Conservation (phyloP, 1,284 basidiomycete genomes). For the Ustilago curta region DNA sequence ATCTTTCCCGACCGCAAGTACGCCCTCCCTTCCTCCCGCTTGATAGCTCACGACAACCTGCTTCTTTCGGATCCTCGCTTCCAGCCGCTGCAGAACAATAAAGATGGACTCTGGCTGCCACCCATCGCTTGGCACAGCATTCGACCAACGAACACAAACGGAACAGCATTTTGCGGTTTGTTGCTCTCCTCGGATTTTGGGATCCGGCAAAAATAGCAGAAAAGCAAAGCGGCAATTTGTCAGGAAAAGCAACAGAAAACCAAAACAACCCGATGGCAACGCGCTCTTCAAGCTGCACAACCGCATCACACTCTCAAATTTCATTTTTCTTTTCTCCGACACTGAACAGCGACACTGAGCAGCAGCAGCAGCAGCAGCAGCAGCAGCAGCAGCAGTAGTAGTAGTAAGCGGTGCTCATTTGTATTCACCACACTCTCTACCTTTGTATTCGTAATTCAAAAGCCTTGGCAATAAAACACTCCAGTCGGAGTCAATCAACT, state of each 20-base stretch:
- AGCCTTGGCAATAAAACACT: not conserved
- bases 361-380: too few species aligned
- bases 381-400: too few species aligned
- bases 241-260: constrained; percentile 2
- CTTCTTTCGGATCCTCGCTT: not conserved
- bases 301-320: not conserved
- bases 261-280: not conserved
- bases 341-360: too few species aligned
- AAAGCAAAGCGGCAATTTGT: constrained; percentile 2
- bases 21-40: not conserved
- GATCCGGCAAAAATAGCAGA: constrained; percentile 4
- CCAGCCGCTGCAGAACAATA: not conserved
- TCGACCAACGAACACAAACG: too few species aligned
- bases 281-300: not conserved
- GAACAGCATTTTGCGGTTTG: too few species aligned
- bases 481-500: too few species aligned
- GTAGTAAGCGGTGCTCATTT: not conserved
- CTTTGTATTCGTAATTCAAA: not conserved
- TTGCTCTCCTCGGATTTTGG: constrained; percentile 18
- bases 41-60: not conserved
- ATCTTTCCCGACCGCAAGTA: not conserved
- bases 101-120: too few species aligned
- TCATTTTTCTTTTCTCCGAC: constrained; percentile 1
- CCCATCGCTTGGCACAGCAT: too few species aligned
- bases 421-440: not conserved